Conservation (phyloP, 148 eudicot genomes). For the Selenicereus undatus region DNA sequence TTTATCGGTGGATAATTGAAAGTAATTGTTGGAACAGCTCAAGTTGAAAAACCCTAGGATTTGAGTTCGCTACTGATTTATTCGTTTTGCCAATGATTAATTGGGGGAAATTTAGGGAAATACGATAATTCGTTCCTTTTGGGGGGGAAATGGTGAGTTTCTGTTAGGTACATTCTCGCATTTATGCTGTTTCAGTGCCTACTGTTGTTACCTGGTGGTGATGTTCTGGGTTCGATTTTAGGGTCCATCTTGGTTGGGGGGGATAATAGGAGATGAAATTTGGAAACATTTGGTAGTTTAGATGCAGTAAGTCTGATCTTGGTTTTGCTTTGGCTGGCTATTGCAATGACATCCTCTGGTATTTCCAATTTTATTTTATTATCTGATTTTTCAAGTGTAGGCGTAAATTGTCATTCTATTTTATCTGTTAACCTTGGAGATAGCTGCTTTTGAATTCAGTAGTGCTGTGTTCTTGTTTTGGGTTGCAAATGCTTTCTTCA, state of each 20-base stretch:
- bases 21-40: constrained; percentile 8
- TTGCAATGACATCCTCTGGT: background rate
- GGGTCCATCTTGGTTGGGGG: background rate
- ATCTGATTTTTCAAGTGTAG: background rate
- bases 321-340: background rate
- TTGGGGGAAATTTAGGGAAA: background rate
- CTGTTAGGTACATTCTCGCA: background rate
- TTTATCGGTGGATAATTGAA: background rate
- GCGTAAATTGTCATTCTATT: background rate
- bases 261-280: background rate
- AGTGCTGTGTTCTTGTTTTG: no score
- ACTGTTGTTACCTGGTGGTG: background rate
- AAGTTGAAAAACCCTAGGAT: constrained; percentile 14
- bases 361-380: background rate
- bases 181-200: background rate
- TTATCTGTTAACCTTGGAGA: background rate
- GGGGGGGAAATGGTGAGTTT: background rate
- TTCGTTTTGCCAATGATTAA: background rate
- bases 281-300: background rate
- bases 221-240: background rate
- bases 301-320: background rate
- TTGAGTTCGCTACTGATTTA: background rate
- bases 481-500: background rate
- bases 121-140: background rate
- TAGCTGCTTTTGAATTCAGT: background rate